Conservation (phyloP, 2,329 filamentous ascomycete species). For the Torrubiella hemipterigena region DNA sequence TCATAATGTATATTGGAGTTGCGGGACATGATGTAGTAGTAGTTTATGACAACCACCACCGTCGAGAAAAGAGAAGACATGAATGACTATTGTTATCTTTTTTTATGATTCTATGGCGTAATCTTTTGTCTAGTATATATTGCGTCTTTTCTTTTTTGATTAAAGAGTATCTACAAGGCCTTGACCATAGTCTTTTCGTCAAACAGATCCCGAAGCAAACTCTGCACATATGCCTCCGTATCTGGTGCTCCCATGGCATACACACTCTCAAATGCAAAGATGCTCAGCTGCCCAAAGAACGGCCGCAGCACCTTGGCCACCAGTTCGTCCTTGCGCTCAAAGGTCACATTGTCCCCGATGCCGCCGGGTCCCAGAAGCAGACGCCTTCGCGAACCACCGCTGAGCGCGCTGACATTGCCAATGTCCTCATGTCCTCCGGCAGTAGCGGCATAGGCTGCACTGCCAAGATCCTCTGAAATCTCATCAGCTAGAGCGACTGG, state of each 20-base stretch:
- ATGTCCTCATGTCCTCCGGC: slow-evolving; percentile 7
- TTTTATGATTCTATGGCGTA: no score
- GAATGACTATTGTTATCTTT: no score
- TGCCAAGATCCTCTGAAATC: slow-evolving; percentile 62
- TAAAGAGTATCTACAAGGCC: slow-evolving; percentile 28
- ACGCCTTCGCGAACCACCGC: slow-evolving; percentile 24
- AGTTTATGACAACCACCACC: no score
- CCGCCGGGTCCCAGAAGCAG: slow-evolving; percentile 40
- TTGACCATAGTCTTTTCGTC: slow-evolving; percentile 61
- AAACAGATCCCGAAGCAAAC: slow-evolving; percentile 64
- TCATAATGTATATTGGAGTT: no score
- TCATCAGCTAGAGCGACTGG: slow-evolving; percentile 74
- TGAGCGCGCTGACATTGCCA: slow-evolving; percentile 13
- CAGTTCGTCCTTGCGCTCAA: slow-evolving; percentile 55
- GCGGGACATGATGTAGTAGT: no score
- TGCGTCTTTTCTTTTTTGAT: neutral
- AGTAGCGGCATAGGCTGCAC: slow-evolving; percentile 14
- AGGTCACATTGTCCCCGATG: slow-evolving; percentile 40
- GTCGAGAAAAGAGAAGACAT: no score
- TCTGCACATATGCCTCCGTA: slow-evolving; percentile 47
- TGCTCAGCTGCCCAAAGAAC: slow-evolving; percentile 85
- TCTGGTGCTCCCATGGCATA: slow-evolving; percentile 73
- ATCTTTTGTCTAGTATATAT: no score
- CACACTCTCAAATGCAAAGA: slow-evolving; percentile 83
- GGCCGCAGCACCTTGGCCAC: slow-evolving; percentile 70